phyloP scores from a whole-genome alignment of 2,329 filamentous ascomycete species.

The Penicillium sp. region DNA sequence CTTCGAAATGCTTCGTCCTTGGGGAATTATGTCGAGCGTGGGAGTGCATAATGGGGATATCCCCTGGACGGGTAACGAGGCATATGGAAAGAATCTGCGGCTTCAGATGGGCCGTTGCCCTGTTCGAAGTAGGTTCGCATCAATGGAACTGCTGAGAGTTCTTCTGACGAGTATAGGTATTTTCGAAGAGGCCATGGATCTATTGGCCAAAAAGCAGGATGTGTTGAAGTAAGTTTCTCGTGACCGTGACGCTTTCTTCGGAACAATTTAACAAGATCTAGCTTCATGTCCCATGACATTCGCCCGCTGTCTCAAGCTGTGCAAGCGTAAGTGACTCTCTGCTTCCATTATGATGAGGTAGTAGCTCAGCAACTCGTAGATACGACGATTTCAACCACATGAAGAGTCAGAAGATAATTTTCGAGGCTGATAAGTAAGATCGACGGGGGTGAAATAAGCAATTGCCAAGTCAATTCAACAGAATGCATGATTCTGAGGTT shows the following conservation, averaged over 20 bases:
- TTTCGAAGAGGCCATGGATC: conserved; percentile 61
- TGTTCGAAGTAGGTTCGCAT: conserved; percentile 45
- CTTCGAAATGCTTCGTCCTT: conserved; percentile 69
- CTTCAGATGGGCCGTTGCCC: conserved; percentile 74
- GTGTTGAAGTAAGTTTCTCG: conserved; percentile 55
- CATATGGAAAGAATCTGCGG: conserved; percentile 65
- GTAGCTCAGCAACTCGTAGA: not conserved
- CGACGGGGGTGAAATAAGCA: too few species aligned
- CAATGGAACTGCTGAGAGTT: not conserved
- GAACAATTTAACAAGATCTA: conserved; percentile 32
- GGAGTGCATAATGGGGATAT: conserved; percentile 72
- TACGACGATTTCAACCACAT: not conserved
- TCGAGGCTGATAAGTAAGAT: not conserved
- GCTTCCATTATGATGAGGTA: too few species aligned
- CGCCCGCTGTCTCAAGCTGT: conserved; percentile 65
- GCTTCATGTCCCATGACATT: conserved; percentile 72
- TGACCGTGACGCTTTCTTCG: not conserved
- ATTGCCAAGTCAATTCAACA: too few species aligned
- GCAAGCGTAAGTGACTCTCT: conserved; percentile 43
- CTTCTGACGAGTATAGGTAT: conserved; percentile 39
- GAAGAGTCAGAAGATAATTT: not conserved
- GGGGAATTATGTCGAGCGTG: conserved; percentile 69
- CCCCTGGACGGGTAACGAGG: conserved; percentile 63
- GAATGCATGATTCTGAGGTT: too few species aligned
- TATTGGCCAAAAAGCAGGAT: conserved; percentile 64